Evolutionary conservation across 768 basidiomycete species (phyloP), one percentile per base, ranked within the genome.

Genomic region (Clitopilus hobsonii): DNA sequence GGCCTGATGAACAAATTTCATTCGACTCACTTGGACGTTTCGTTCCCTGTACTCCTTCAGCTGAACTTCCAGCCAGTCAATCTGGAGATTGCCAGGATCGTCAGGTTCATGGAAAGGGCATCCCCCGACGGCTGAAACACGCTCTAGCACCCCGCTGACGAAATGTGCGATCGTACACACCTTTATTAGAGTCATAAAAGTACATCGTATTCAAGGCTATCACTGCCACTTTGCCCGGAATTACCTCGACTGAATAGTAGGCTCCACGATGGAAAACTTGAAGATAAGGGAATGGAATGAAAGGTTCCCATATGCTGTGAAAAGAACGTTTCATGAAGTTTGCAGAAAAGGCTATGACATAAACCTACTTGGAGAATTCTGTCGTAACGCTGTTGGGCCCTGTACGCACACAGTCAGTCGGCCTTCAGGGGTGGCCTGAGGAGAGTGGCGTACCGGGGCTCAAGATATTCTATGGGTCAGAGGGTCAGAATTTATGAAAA

Each of bases 11-110:
- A 28, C n/a, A 36, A 11, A 55, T 53, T 6, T 22, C n/a, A 25
- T 13, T 22, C n/a, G 29, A 61, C 80, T 52, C 63, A 86, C 89
- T 77, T 91, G 85, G 83, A 94, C 87, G 29, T 81, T 82, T 54
- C 88, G 74, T 3, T 79, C 68, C 56, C 89, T 76, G 67, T 86
- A 93, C 54, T 69, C 71, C 49, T 81, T 71, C 18, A 97, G 74
- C 68, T 94, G 92, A 2, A 90, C 90, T 56, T 91, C 91, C 11
- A 97, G 76, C 94, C 94, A 97, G 67, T 92, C 89, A 60, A 95
- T 77, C 65, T 97, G 78, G 23, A 92, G 75, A 59, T 91, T 91
- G 48, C 94, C 94, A n/a, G 94, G 89, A 67, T 96, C 92, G 26
- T 82, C 78, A 18, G 73, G 76, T 28, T 84, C 81, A 38, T 69